A percentile compares a stretch with the other conserved stretches of the same genome.
phyloP scores from a whole-genome alignment of 2,329 filamentous ascomycete species.

The Celoporthe dispersa region DNA sequence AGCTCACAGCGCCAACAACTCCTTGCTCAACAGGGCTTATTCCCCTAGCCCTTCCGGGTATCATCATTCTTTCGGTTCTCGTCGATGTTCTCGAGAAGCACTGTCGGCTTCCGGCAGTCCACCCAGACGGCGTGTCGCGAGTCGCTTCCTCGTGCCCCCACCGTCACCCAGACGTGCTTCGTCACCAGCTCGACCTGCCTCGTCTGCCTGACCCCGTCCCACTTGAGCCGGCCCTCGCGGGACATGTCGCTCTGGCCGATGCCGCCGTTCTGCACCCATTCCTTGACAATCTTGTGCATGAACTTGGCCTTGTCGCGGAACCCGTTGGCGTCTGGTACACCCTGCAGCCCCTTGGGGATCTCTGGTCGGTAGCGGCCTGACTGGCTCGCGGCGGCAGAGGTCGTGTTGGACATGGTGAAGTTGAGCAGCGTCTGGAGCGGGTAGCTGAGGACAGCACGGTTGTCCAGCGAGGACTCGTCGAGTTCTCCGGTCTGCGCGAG shows the following conservation, averaged over 20 bases:
- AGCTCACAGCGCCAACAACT: neutral
- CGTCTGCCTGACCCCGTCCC: constrained; percentile 62
- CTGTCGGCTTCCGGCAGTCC: constrained; percentile 57
- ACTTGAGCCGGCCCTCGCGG: constrained; percentile 57
- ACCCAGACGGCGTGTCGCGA: constrained; percentile 58
- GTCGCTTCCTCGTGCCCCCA: constrained; percentile 67
- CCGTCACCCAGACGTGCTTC: constrained; percentile 72
- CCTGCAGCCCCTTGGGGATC: constrained; percentile 63
- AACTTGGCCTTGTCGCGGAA: constrained; percentile 77
- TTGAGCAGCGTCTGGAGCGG: constrained; percentile 75
- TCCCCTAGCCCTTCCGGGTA: constrained; percentile 38
- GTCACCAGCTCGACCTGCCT: constrained; percentile 54
- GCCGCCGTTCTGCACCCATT: constrained; percentile 73
- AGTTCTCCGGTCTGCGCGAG: constrained; percentile 69
- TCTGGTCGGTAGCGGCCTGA: constrained; percentile 59
- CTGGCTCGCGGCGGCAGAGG: constrained; percentile 41
- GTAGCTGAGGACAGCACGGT: constrained; percentile 72
- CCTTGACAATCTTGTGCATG: constrained; percentile 67
- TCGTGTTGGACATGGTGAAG: constrained; percentile 44
- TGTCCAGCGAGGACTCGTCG: constrained; percentile 70
- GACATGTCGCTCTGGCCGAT: constrained; percentile 69
- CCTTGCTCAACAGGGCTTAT: neutral
- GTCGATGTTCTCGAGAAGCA: constrained; percentile 59
- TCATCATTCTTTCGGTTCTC: constrained; percentile 50
- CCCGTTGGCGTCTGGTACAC: constrained; percentile 72